Evolutionary conservation across 192 early-diverging fungal species (phyloP).

Genomic region (Coemansia sp.): DNA sequence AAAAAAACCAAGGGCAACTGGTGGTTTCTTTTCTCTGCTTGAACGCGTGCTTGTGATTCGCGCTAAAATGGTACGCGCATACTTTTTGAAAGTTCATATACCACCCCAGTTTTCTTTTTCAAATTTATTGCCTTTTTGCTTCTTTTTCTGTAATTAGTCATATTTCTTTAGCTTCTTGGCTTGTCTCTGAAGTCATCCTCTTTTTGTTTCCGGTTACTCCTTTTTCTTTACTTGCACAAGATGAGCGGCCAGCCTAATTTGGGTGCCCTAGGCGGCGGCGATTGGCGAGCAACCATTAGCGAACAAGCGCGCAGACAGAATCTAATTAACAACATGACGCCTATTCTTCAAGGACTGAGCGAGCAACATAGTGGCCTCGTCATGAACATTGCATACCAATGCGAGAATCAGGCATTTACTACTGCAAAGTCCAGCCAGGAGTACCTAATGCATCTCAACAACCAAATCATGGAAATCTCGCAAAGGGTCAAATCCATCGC

Average conservation of each 20-base stretch:
- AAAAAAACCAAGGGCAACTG: no score
- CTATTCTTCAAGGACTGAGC: constrained; percentile 20
- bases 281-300: constrained; percentile 29
- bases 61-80: no score
- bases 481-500: constrained; percentile 16
- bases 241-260: constrained; percentile 39
- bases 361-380: constrained; percentile 11
- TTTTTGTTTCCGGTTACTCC: not conserved
- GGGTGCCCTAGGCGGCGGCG: constrained; percentile 15
- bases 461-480: constrained; percentile 6
- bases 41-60: no score
- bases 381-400: constrained; percentile 4
- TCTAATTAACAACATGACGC: constrained; percentile 6
- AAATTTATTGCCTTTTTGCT: not conserved
- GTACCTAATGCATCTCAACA: constrained; percentile 20
- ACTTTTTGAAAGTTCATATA: no score
- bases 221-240: not conserved
- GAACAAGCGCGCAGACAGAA: constrained; percentile 26
- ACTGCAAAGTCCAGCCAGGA: constrained; percentile 30
- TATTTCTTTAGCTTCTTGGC: not conserved
- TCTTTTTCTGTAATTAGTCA: not conserved
- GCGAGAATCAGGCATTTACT: constrained; percentile 21
- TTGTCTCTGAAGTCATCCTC: no score
- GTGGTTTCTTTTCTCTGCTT: no score
- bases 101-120: no score